Evolutionary conservation across 2,329 filamentous ascomycete genomes (phyloP), one percentile per base, ranked within the genome.

Genomic region (Endocalyx cinctus): DNA sequence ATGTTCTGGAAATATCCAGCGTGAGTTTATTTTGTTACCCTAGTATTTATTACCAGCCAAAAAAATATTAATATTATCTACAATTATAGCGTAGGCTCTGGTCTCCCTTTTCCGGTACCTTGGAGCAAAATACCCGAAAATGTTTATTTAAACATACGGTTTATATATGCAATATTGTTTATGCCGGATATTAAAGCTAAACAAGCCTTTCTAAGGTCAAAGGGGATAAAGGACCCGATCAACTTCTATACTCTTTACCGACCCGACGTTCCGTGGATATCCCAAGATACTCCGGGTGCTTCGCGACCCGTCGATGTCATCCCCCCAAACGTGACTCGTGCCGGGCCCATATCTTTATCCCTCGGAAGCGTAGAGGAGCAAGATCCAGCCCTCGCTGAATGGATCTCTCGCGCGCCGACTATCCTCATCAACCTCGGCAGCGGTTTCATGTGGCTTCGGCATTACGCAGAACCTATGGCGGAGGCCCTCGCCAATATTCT

Each of bases 371-470:
- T 33, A 4, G 35, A 34, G 20, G 41, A 48, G 18, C 30, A 43
- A 15, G 33, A 27, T 17, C 32, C 37, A 4, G 31, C 5, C 5
- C 18, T 50, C 8, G 27, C 25, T 10, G 8, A 23, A 6, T 50
- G 47, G 45, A 33, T 50, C 6, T 23, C 37, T 6, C 39, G 32
- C 5, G 37, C 25, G 6, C 43, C 46, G 2, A 46, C 45, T 10
- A 15, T 47, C 14, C 41, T 49, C 8, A 13, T 49, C 25, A 45
- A 40, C 23, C 38, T 49, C 5, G 46, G 46, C 2, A 33, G 33
- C 6, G 13, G 31, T 5, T 46, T 42, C 29, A 17, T 33, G 6
- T 49, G 32, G 25, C 19, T 18, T 10, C 37, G 46, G 27, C 15
- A 8, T 1, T 22, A 38, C 3, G 45, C 41, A 4, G 29, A 18